A percentile compares a stretch with the other conserved stretches of the same genome.
phyloP scores from a whole-genome alignment of 352 stramenopile genomes.

The Phytopythium montanum region DNA sequence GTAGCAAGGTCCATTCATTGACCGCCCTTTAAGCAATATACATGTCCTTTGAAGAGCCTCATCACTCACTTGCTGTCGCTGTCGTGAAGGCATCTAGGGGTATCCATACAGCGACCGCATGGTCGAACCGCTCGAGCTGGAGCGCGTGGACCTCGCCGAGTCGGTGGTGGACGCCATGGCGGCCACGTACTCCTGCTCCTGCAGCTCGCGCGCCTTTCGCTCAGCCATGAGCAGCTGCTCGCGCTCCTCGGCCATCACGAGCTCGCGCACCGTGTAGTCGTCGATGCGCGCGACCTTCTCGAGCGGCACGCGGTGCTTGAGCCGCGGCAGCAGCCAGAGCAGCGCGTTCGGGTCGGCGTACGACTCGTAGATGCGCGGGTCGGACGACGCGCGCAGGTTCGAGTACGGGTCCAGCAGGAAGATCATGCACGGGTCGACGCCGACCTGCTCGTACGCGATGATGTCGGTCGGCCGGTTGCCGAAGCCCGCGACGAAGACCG shows the following conservation, averaged over 20 bases:
- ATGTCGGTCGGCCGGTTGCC: constrained; percentile 81
- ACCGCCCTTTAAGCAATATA: not conserved
- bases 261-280: constrained; percentile 76
- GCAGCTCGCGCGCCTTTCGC: constrained; percentile 47
- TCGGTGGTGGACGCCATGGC: constrained; percentile 4
- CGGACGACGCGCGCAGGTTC: constrained; percentile 55
- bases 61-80: not conserved
- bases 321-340: constrained; percentile 70
- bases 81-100: constrained; percentile 1
- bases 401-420: constrained; percentile 85
- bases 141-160: constrained; percentile 22
- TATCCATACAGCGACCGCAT: constrained; percentile 9
- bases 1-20: not conserved
- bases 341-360: constrained; percentile 80
- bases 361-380: constrained; percentile 70
- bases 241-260: constrained; percentile 73
- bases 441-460: constrained; percentile 74
- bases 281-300: constrained; percentile 77
- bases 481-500: constrained; percentile 84
- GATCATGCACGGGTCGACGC: constrained; percentile 64
- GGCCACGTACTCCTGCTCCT: constrained; percentile 58
- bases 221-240: constrained; percentile 71
- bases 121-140: constrained; percentile 9
- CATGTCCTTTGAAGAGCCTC: not conserved
- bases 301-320: constrained; percentile 82